Conservation (phyloP, 106 monocot species). For the Triglochin maritima region DNA sequence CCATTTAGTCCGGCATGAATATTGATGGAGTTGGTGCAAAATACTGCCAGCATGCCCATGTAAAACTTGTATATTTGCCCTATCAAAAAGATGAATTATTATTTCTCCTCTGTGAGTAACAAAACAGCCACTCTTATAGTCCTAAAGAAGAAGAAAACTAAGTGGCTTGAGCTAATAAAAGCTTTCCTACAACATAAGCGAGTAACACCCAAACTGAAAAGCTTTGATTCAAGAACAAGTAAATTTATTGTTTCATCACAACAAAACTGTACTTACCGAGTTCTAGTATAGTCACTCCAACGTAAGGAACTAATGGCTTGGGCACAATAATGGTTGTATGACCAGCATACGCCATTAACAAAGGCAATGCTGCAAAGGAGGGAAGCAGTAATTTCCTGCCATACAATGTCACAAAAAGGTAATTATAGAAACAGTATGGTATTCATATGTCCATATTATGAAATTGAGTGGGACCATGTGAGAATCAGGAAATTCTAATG, state of each 20-base stretch:
- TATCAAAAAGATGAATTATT: conserved; percentile 13
- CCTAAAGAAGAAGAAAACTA: too few species aligned
- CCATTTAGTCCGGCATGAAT: conserved; percentile 96
- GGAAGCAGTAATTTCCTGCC: conserved; percentile 84
- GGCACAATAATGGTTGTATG: conserved; percentile 91
- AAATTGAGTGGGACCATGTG: too few species aligned
- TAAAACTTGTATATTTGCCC: conserved; percentile 88
- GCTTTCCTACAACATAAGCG: too few species aligned
- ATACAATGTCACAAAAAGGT: not conserved
- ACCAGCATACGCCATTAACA: conserved; percentile 99
- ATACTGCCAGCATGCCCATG: conserved; percentile 86
- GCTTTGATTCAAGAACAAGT: too few species aligned
- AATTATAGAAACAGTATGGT: too few species aligned
- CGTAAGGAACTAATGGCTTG: conserved; percentile 67
- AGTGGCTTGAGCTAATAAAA: too few species aligned
- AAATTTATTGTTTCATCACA: not conserved
- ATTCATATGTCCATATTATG: too few species aligned
- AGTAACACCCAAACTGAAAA: too few species aligned
- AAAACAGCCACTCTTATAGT: too few species aligned
- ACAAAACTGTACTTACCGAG: conserved; percentile 38
- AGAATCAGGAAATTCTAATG: not conserved
- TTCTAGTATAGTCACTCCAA: conserved; percentile 59
- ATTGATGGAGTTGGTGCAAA: conserved; percentile 88
- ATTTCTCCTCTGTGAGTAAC: too few species aligned
- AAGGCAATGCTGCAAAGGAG: conserved; percentile 88